A percentile compares a stretch with the other conserved stretches of the same genome.
phyloP scores from a whole-genome alignment of 73 alveolate genomes.

The Paramecium caudatum region DNA sequence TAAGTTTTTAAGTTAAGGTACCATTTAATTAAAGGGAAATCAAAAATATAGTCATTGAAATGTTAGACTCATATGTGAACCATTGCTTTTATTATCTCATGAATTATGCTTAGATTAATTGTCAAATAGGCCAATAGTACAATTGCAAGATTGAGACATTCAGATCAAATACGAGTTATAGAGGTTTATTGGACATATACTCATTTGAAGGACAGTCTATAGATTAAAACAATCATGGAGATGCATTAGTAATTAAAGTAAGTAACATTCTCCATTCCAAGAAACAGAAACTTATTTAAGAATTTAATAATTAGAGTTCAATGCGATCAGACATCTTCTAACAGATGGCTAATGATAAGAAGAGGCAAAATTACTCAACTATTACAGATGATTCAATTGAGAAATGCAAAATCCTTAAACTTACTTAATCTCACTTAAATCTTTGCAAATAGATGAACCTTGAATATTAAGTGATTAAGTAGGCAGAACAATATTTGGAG shows the following conservation, averaged over 20 bases:
- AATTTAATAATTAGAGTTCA: background rate
- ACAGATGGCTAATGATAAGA: slow-evolving; percentile 11
- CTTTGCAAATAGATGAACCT: background rate
- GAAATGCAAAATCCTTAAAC: background rate
- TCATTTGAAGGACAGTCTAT: background rate
- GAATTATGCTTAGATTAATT: background rate
- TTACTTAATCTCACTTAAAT: background rate
- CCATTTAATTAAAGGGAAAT: background rate
- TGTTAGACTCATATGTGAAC: slow-evolving; percentile 11
- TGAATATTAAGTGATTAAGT: background rate
- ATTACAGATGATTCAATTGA: background rate
- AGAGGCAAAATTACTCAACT: background rate
- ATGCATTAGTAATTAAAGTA: slow-evolving; percentile 20
- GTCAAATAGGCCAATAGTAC: background rate
- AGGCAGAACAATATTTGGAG: slow-evolving; percentile 2
- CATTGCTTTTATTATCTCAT: slow-evolving; percentile 2
- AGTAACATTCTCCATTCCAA: slow-evolving; percentile 9
- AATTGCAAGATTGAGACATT: slow-evolving; percentile 1
- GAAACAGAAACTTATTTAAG: background rate
- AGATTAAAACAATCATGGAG: background rate
- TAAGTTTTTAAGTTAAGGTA: slow-evolving; percentile 19
- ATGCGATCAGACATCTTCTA: background rate
- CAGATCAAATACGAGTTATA: background rate
- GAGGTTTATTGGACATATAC: slow-evolving; percentile 29
- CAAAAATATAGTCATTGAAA: background rate